Base-by-base conservation (phyloP, 257 asterid genomes). In the Plantago elongata region DNA sequence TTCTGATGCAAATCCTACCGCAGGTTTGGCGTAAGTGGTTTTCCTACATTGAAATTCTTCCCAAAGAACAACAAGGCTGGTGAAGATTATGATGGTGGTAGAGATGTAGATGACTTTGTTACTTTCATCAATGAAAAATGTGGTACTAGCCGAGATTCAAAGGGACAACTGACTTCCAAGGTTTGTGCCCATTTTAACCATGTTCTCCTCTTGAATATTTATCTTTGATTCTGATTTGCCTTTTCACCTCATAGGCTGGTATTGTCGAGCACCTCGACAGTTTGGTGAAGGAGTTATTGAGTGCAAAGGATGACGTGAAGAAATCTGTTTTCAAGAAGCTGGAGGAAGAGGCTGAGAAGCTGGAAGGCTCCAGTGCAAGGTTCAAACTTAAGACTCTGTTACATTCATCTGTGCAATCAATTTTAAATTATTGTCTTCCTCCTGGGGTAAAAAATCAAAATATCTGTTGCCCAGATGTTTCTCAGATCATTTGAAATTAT, bases 61-160 rank as follows among this genome's bases (percentile, higher is more conserved):
- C 95, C 99, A 3, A 92, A 84, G 89, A 82, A 77, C 71, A 92
- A 86, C 79, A 92, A 89, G 76, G 96, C 79, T 38, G 99, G 99
- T 78, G 97, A 89, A 76, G 94, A 86, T 67, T 89, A 83, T 76
- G 95, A 89, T 9, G 97, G 81, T 62, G 87, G 90, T 47, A 75
- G 83, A 63, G 84, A 83, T 43, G 34, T 78, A 15, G 84, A 80
- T 22, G 97, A 82, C 71, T 84, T 92, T 59, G 91, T 92, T 62
- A 73, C 79, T 22, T 92, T 92, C 69, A 89, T 89, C 73, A 92
- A 92, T 61, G 96, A 86, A 80, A 92, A 85, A 68, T 75, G 73
- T 72, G 96, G 95, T 67, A 89, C 96, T 65, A 84, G 82, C 76
- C 95, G 97, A 57, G 97, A 89, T 75, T 70, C 85, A 16, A 78